Base-by-base conservation (phyloP, 2,329 filamentous ascomycete genomes). In the Exophiala bonariae region DNA sequence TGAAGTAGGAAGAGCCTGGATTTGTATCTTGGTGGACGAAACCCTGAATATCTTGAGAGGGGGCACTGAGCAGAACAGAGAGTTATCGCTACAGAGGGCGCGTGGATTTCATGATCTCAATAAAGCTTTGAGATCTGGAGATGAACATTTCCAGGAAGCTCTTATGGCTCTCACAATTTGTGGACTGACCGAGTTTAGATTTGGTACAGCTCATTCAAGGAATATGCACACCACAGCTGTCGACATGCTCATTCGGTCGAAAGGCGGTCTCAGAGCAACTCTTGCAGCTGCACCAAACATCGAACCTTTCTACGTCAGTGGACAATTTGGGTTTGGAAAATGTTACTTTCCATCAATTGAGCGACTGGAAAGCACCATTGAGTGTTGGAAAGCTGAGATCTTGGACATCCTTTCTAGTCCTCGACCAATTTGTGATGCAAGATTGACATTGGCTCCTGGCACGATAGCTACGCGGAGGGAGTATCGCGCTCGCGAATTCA, bases 211-310 rank as follows among this genome's bases (percentile, higher is more conserved):
- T 18, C 35, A 37, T 13, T 37, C 35, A 13, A 16, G 35, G 10
- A 20, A 37, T 19, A 37, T 37, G 35, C 35, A 37, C n/a, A n/a
- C 17, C 11, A 37, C 35, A 13, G 35, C 35, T 7, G 18, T 20
- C 35, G 35, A 37, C 8, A 37, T 18, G 18, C 20, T 37, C 19
- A 16, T 37, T 19, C 16, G 19, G 7, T 37, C 35, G 18, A 14
- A 37, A 20, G 16, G 16, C 10, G 16, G 14, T n/a, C 9, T 37
- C 18, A 18, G 17, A 7, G 18, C 18, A 13, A 17, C 18, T 7
- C n/a, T 37, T 8, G 35, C 35, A 37, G 35, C 35, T 7, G 35
- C 35, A 20, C 35, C 35, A 8, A 37, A 37, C n/a, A 17, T 37
- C 7, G 35, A 37, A 20, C 35, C 35, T 4, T 19, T 37, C 20